phyloP scores from a whole-genome alignment of 306 rosid species.

The Adenanthera pavonina region DNA sequence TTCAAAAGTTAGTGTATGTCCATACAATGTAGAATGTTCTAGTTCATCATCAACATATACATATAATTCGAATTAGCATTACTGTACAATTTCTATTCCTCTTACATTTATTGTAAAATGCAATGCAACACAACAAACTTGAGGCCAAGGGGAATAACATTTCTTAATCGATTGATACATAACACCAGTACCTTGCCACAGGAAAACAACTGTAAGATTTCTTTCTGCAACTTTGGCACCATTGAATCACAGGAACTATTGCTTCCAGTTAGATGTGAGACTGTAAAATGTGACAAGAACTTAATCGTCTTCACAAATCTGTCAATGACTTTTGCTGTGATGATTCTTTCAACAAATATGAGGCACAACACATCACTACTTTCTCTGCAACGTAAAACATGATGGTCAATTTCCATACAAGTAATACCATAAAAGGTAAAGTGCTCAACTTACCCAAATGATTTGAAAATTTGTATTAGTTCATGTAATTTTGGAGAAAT shows the following conservation, averaged over 20 bases:
- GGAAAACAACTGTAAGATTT: constrained; percentile 59
- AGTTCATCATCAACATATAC: neutral
- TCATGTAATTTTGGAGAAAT: constrained; percentile 65
- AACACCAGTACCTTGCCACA: constrained; percentile 57
- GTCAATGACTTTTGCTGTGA: constrained; percentile 71
- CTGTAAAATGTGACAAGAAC: constrained; percentile 61
- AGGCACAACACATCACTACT: constrained; percentile 60
- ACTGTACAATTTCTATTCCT: neutral
- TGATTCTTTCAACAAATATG: constrained; percentile 69
- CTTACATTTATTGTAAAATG: constrained; percentile 1
- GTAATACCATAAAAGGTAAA: neutral
- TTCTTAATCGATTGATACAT: constrained; percentile 7
- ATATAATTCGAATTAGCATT: too few species aligned
- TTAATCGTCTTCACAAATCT: constrained; percentile 57
- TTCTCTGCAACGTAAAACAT: constrained; percentile 52
- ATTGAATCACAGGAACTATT: constrained; percentile 54
- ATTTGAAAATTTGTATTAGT: constrained; percentile 57
- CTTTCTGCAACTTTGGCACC: constrained; percentile 57
- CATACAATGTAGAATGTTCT: neutral
- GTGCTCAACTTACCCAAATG: constrained; percentile 58
- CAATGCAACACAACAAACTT: constrained; percentile 31
- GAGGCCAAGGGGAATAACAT: neutral
- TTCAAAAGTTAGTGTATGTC: neutral
- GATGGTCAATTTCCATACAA: constrained; percentile 33
- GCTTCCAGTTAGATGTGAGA: constrained; percentile 72